Evolutionary conservation across 163 green algal genomes (phyloP).

Genomic region (Scenedesmus sp.): DNA sequence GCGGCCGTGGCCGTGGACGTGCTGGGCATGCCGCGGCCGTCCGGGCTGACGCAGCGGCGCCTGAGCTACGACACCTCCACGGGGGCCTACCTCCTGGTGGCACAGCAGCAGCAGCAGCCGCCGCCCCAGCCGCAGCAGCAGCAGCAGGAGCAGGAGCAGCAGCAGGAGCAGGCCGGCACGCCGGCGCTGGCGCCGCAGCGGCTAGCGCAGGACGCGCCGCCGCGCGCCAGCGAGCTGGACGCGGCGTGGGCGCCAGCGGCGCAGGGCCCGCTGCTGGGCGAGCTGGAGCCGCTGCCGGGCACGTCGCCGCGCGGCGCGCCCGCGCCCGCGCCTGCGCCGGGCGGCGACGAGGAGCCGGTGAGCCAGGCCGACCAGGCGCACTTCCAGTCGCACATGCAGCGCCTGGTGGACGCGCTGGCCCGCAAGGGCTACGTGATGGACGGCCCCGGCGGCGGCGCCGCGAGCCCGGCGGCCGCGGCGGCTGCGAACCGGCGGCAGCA

Average conservation of each 20-base stretch:
- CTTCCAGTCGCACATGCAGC: constrained; percentile 15
- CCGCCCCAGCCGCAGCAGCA: not conserved
- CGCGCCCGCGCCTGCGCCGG: too few species aligned
- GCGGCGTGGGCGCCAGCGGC: too few species aligned
- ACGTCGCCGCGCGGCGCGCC: too few species aligned
- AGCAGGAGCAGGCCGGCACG: not conserved
- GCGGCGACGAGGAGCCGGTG: too few species aligned
- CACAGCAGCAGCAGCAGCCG: not conserved
- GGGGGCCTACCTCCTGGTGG: constrained; percentile 15
- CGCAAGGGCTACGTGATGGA: constrained; percentile 4
- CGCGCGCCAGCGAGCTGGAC: too few species aligned
- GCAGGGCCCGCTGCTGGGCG: too few species aligned
- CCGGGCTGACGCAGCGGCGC: constrained; percentile 12
- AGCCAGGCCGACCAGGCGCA: constrained; percentile 6
- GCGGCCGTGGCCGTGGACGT: not conserved
- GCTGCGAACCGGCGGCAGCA: not conserved
- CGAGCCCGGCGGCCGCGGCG: too few species aligned
- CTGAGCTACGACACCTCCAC: constrained; percentile 38
- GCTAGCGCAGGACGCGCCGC: too few species aligned
- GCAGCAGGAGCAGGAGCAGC: not conserved
- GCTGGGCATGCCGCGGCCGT: constrained; percentile 17
- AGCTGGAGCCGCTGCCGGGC: too few species aligned
- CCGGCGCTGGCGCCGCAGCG: too few species aligned
- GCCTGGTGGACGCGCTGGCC: constrained; percentile 14
- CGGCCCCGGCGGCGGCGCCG: not conserved